phyloP scores from a whole-genome alignment of 345 rosid species.

The Erodium maritimum region DNA sequence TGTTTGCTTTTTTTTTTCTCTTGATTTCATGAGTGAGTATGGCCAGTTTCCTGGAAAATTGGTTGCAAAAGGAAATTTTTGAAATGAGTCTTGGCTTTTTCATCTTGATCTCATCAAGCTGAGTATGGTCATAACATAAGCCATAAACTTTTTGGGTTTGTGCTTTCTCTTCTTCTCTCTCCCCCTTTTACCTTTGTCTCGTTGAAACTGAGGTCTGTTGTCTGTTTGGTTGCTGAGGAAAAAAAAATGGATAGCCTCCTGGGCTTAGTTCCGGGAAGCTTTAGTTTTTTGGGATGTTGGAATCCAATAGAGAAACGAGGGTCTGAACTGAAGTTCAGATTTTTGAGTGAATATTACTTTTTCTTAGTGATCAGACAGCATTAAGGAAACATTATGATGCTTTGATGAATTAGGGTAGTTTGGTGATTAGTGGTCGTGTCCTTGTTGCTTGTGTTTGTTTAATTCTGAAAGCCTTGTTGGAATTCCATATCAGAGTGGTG shows the following conservation, averaged over 20 bases:
- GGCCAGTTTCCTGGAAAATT: too few relatives aligned
- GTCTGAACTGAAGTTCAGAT: neutral
- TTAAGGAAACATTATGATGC: neutral
- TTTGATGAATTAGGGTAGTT: neutral
- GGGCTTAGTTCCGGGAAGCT: too few relatives aligned
- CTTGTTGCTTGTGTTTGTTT: neutral
- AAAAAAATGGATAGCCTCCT: neutral
- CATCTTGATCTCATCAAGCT: neutral
- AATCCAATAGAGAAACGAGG: neutral
- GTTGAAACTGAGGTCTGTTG: neutral
- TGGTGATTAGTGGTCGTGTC: neutral
- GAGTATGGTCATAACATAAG: neutral
- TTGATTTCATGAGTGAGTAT: too few relatives aligned
- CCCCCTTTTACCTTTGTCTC: neutral
- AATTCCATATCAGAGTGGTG: slow-evolving; percentile 40
- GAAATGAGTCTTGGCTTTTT: neutral
- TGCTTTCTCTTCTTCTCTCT: neutral
- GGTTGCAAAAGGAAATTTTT: neutral
- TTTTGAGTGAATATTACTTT: neutral
- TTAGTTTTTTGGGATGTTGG: neutral
- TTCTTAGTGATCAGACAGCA: neutral
- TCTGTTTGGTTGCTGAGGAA: slow-evolving; percentile 8
- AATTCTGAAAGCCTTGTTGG: slow-evolving; percentile 14
- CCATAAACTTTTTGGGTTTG: neutral
- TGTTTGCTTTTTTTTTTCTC: too few relatives aligned